Conservation (phyloP, 352 stramenopile species). For the Phytophthora melonis region DNA sequence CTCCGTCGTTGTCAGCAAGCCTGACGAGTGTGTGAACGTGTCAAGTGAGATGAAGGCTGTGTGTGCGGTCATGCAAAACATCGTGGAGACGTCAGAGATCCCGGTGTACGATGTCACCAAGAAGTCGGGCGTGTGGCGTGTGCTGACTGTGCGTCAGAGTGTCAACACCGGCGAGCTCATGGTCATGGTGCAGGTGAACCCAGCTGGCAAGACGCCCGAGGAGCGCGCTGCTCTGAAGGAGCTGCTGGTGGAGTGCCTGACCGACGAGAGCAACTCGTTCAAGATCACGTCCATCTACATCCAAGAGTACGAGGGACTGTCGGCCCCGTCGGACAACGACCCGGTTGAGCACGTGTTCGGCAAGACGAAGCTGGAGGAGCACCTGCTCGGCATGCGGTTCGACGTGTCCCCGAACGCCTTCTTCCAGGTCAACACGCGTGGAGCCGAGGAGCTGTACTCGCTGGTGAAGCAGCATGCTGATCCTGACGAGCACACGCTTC, state of each 20-base stretch:
- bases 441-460: conserved; percentile 96
- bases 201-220: conserved; percentile 41
- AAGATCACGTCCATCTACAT: conserved; percentile 92
- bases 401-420: conserved; percentile 93
- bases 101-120: conserved; percentile 81
- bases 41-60: conserved; percentile 85
- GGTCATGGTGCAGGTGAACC: conserved; percentile 83
- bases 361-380: conserved; percentile 78
- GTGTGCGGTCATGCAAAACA: conserved; percentile 67
- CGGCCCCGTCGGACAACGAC: conserved; percentile 88
- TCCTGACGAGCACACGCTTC: conserved; percentile 80
- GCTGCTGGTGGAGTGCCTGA: conserved; percentile 58
- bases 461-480: conserved; percentile 93
- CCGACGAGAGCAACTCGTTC: conserved; percentile 44
- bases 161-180: conserved; percentile 78
- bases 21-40: conserved; percentile 83
- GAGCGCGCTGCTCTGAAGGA: conserved; percentile 53
- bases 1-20: conserved; percentile 72
- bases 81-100: conserved; percentile 63
- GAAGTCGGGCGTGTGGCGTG: conserved; percentile 77
- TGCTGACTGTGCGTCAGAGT: conserved; percentile 79
- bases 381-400: conserved; percentile 91
- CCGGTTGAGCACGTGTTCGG: conserved; percentile 86
- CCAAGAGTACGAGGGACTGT: conserved; percentile 94
- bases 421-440: conserved; percentile 97